A percentile compares a stretch with the other conserved stretches of the same genome.
These are phyloP conservation scores for Xylaria sp. DNA, from an alignment of 2,329 filamentous ascomycete genomes.

Conservation along the genomic window DNA sequence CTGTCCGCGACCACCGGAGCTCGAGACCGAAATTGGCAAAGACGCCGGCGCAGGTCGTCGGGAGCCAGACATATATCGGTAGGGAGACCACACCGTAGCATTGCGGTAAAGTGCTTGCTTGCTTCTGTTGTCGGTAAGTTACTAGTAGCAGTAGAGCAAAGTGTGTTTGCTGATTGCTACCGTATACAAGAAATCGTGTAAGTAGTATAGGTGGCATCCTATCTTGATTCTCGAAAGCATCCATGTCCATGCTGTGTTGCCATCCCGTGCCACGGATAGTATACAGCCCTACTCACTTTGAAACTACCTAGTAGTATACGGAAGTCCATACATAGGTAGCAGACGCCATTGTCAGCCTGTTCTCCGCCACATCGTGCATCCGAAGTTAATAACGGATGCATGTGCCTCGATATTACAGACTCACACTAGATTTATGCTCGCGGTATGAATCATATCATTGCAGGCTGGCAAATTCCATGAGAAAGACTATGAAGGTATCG, in stretches of 20 bases:
- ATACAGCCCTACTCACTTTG: slow-evolving; percentile 6
- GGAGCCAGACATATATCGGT: not conserved
- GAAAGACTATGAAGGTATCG: not conserved
- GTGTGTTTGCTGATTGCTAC: not conserved
- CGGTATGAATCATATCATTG: not conserved
- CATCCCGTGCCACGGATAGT: not conserved
- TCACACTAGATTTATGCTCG: not conserved
- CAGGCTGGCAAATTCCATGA: not conserved
- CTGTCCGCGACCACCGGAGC: slow-evolving; percentile 8
- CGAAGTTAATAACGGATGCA: not conserved
- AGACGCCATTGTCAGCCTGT: not conserved
- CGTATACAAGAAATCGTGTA: not conserved
- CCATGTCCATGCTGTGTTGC: slow-evolving; percentile 4
- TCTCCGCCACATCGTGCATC: not conserved
- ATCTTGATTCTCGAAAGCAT: not conserved
- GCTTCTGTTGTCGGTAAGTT: not conserved
- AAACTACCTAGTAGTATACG: not conserved
- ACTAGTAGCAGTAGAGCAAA: no score
- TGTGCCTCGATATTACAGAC: not conserved
- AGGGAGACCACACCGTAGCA: not conserved
- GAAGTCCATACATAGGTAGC: not conserved
- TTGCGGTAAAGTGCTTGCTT: not conserved
- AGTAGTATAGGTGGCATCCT: not conserved
- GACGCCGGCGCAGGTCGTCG: slow-evolving; percentile 10
- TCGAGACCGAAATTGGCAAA: slow-evolving; percentile 18